A percentile compares a stretch with the other conserved stretches of the same genome.
Conservation (phyloP, 2,329 filamentous ascomycete genomes). For the Cladosporium sp. region DNA sequence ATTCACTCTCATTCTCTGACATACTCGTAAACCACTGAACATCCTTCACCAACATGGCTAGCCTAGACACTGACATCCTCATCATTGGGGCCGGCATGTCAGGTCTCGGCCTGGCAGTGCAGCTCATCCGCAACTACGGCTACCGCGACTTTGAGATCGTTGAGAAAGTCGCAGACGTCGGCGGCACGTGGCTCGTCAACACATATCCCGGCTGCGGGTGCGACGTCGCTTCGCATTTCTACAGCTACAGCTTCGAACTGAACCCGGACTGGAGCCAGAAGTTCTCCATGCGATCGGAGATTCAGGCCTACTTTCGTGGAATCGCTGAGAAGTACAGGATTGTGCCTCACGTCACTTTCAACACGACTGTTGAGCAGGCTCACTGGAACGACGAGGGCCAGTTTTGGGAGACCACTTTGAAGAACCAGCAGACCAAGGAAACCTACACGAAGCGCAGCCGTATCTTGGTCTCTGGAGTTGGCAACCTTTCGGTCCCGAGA, state of each 20-base stretch:
- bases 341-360: constrained; percentile 22
- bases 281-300: constrained; percentile 39
- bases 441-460: constrained; percentile 19
- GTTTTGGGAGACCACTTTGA: constrained; percentile 26
- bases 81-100: constrained; percentile 50
- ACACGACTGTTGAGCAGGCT: constrained; percentile 22
- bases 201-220: constrained; percentile 41
- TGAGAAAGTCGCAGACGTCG: constrained; percentile 40
- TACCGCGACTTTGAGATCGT: constrained; percentile 40
- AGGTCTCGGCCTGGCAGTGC: constrained; percentile 44
- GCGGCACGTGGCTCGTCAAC: constrained; percentile 40
- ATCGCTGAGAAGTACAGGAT: constrained; percentile 36
- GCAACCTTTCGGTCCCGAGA: constrained; percentile 25
- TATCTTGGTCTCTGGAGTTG: constrained; percentile 28
- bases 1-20: no score
- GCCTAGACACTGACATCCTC: constrained; percentile 43
- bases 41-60: constrained; percentile 19
- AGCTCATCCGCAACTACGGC: constrained; percentile 39
- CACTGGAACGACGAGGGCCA: constrained; percentile 24
- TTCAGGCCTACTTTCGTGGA: constrained; percentile 39
- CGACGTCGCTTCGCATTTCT: constrained; percentile 38
- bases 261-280: constrained; percentile 42
- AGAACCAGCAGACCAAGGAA: constrained; percentile 21
- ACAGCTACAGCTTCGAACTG: constrained; percentile 39
- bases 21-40: no score